Percentiles rank a stretch among this genome's conserved stretches.
These are phyloP conservation scores for Symbiodinium pilosum DNA, from an alignment of 73 alveolate species.

Conservation along the genomic window DNA sequence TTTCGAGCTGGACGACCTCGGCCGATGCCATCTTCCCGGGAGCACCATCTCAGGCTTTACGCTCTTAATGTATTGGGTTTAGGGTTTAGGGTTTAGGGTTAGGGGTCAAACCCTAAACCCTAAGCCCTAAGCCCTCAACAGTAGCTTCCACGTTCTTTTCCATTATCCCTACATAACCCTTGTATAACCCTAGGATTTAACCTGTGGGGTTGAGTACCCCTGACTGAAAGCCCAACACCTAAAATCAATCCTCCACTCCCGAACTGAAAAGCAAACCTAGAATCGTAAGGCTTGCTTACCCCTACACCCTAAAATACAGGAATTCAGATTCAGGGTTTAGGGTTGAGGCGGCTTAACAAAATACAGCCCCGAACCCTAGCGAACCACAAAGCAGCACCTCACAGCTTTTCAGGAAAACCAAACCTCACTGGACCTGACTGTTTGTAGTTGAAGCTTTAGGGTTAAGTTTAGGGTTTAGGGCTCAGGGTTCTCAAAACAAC, in stretches of 20 bases:
- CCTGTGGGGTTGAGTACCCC: too few relatives aligned
- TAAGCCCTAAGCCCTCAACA: neutral
- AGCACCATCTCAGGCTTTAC: neutral
- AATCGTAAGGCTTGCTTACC: neutral
- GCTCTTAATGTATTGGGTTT: neutral
- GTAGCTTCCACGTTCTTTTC: too few relatives aligned
- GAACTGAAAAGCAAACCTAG: neutral
- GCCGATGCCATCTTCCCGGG: neutral
- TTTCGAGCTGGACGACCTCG: slow-evolving; percentile 55
- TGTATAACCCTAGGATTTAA: too few relatives aligned
- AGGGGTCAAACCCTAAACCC: neutral
- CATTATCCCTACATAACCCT: too few relatives aligned
- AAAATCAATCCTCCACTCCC: neutral
- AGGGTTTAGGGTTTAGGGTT: neutral
- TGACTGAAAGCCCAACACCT: neutral
- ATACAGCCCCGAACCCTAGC: neutral
- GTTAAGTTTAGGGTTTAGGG: neutral
- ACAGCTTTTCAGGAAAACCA: too few relatives aligned
- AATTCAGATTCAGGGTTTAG: neutral
- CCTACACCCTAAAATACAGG: neutral
- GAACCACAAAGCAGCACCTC: too few relatives aligned
- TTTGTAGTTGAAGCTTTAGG: neutral
- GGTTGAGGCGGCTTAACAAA: neutral
- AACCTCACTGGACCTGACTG: too few relatives aligned
- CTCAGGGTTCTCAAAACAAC: neutral